These are phyloP conservation scores for Alternaria arbusti DNA, from an alignment of 2,329 filamentous ascomycete genomes.

Conservation along the genomic window DNA sequence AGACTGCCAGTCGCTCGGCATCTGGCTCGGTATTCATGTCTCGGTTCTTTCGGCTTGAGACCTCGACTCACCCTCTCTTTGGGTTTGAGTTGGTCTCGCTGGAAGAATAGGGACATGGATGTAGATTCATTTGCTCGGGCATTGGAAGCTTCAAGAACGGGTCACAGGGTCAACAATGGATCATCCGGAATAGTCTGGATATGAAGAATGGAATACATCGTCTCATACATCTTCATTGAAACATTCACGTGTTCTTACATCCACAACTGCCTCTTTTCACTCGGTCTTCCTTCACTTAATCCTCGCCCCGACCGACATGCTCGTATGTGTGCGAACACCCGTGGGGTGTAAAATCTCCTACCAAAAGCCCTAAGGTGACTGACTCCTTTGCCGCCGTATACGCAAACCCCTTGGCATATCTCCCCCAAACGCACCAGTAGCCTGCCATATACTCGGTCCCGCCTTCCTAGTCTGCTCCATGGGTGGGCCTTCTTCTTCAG, in stretches of 20 bases:
- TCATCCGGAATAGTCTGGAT: not conserved
- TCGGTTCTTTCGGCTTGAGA: not conserved
- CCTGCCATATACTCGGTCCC: not conserved
- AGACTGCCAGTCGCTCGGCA: not conserved
- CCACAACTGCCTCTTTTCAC: too few species aligned
- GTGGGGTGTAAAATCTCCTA: not conserved
- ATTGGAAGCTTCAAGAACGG: not conserved
- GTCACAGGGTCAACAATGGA: not conserved
- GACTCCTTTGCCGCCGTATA: not conserved
- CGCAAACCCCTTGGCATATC: not conserved
- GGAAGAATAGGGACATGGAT: not conserved
- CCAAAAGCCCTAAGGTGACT: not conserved
- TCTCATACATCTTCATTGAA: not conserved
- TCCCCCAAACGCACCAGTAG: not conserved
- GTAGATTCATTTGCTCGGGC: too few species aligned
- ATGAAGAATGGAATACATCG: not conserved
- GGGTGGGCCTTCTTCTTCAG: not conserved
- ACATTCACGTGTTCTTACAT: too few species aligned
- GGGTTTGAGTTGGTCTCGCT: constrained; percentile 22
- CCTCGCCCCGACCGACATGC: fast-evolving
- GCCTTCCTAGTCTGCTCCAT: fast-evolving
- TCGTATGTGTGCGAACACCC: too few species aligned
- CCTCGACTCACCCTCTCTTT: constrained; percentile 14
- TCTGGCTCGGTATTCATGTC: not conserved
- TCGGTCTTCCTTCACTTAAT: too few species aligned